Conservation (phyloP, 1,284 basidiomycete species). For the Clitocybe nebularis region DNA sequence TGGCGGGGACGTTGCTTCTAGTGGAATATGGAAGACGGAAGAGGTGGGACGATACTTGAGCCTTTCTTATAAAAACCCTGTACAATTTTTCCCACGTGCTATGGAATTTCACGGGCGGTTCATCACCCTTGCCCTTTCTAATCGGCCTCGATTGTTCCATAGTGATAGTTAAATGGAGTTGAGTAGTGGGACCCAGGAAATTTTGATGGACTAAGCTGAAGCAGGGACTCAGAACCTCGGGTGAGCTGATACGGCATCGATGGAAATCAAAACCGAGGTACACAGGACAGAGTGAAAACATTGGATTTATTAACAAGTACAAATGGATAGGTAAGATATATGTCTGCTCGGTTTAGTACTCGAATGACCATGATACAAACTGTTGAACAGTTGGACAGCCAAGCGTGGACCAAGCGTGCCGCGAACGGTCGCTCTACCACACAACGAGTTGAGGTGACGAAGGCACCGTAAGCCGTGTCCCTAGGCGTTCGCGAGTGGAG, state of each 20-base stretch:
- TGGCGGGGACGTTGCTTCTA: constrained; percentile 14
- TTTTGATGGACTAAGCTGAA: neutral
- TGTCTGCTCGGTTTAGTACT: constrained; percentile 70
- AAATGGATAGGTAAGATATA: constrained; percentile 8
- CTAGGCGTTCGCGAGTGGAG: constrained; percentile 65
- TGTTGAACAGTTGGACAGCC: constrained; percentile 45
- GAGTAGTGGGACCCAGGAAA: neutral
- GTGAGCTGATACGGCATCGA: neutral
- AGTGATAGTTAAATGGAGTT: neutral
- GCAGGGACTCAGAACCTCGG: neutral
- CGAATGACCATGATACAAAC: constrained; percentile 50
- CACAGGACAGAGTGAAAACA: neutral
- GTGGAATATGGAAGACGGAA: constrained; percentile 8
- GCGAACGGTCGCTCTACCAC: constrained; percentile 56
- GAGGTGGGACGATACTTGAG: constrained; percentile 3
- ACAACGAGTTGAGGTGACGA: constrained; percentile 67
- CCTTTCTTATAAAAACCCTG: constrained; percentile 20
- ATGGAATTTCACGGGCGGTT: constrained; percentile 6
- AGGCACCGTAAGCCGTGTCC: constrained; percentile 61
- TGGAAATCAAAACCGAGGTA: constrained; percentile 3
- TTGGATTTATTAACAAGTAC: neutral
- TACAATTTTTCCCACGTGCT: constrained; percentile 19
- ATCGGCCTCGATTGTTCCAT: constrained; percentile 1
- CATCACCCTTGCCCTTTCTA: constrained; percentile 2
- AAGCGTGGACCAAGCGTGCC: constrained; percentile 71